Conservation (phyloP, 2,329 filamentous ascomycete species). For the Pyrenophora seminiperda region DNA sequence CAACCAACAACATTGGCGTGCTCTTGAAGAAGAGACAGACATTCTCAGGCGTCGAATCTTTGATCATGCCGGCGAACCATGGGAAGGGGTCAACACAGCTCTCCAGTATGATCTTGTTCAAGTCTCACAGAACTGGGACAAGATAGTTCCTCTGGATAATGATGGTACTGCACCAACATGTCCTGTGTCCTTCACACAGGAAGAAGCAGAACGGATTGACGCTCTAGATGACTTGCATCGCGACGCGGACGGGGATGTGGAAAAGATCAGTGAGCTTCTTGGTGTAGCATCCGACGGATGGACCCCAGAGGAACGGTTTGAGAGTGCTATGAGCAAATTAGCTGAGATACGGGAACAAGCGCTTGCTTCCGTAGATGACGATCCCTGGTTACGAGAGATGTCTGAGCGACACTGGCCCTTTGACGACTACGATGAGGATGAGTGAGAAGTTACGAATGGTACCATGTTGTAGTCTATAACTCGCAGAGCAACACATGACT, state of each 20-base stretch:
- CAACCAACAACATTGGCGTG: conserved; percentile 33
- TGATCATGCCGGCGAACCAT: conserved; percentile 31
- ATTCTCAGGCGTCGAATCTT: conserved; percentile 31
- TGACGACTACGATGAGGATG: conserved; percentile 31
- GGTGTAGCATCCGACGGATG: conserved; percentile 36
- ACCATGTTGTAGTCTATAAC: too few species aligned
- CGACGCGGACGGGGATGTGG: conserved; percentile 24
- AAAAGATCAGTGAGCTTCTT: conserved; percentile 24
- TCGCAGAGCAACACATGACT: too few species aligned
- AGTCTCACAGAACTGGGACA: conserved; percentile 25
- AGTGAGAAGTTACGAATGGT: too few species aligned
- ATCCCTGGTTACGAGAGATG: conserved; percentile 26
- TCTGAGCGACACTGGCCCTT: conserved; percentile 31
- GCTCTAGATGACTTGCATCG: conserved; percentile 3
- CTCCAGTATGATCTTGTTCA: conserved; percentile 35
- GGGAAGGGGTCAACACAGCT: conserved; percentile 35
- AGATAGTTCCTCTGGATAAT: conserved; percentile 8
- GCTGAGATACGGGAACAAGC: conserved; percentile 21
- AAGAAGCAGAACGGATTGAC: conserved; percentile 19
- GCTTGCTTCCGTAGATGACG: conserved; percentile 24
- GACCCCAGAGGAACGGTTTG: conserved; percentile 29
- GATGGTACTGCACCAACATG: conserved; percentile 17
- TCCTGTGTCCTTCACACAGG: conserved; percentile 20
- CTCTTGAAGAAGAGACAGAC: conserved; percentile 25
- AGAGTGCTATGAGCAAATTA: conserved; percentile 15